Evolutionary conservation across 768 basidiomycete genomes (phyloP).

Genomic region (Lentinula sp.): DNA sequence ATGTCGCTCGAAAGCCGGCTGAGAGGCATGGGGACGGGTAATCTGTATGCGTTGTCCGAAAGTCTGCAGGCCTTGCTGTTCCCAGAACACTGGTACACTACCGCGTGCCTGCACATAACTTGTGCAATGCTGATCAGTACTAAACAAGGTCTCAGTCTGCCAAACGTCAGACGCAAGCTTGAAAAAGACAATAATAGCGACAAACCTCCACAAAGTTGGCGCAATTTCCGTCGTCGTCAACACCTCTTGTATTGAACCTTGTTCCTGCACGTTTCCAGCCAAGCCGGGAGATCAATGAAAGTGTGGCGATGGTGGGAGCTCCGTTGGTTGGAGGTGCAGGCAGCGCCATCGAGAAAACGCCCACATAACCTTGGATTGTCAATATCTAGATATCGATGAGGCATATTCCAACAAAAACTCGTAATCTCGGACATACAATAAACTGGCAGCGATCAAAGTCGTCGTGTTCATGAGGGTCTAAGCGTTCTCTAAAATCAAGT

Average conservation of each 20-base stretch:
- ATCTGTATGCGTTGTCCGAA: slow-evolving; percentile 94
- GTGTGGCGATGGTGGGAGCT: slow-evolving; percentile 63
- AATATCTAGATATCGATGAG: slow-evolving; percentile 48
- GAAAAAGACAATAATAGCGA: slow-evolving; percentile 4
- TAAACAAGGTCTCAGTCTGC: slow-evolving; percentile 88
- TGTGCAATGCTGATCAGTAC: slow-evolving; percentile 80
- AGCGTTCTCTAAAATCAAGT: slow-evolving; percentile 78
- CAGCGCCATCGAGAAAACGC: slow-evolving; percentile 71
- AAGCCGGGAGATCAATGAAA: slow-evolving; percentile 80
- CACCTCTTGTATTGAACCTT: slow-evolving; percentile 93
- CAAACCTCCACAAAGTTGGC: slow-evolving; percentile 95
- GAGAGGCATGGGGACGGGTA: slow-evolving; percentile 90
- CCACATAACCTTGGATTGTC: slow-evolving; percentile 92
- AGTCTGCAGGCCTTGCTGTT: slow-evolving; percentile 93
- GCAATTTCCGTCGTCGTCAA: slow-evolving; percentile 91
- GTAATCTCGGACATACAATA: slow-evolving; percentile 46
- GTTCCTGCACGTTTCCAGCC: slow-evolving; percentile 97
- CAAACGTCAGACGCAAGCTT: slow-evolving; percentile 10
- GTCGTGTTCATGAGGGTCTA: slow-evolving; percentile 61
- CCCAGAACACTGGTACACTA: slow-evolving; percentile 99
- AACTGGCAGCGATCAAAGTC: slow-evolving; percentile 83
- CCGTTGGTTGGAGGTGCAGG: slow-evolving; percentile 72
- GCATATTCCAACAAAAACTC: slow-evolving; percentile 7
- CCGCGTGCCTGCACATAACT: slow-evolving; percentile 95
- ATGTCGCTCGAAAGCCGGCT: slow-evolving; percentile 96